Conservation (phyloP, 176 grass and related monocot species). For the Alopecurus myosuroides region DNA sequence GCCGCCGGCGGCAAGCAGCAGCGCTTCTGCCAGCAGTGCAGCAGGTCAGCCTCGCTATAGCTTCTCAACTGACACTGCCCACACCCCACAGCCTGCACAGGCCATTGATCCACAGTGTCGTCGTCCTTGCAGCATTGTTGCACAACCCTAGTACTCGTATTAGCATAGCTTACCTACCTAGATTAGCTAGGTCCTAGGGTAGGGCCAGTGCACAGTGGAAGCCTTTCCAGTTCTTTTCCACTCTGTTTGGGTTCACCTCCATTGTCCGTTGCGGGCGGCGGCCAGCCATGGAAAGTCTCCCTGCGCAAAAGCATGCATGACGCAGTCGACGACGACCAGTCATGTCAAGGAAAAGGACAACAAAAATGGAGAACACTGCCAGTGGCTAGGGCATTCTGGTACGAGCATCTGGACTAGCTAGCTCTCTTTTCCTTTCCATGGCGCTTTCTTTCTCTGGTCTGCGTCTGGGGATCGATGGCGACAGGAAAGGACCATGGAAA, state of each 20-base stretch:
- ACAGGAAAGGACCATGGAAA: no score
- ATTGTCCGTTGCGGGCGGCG: constrained; percentile 31
- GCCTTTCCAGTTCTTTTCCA: background rate
- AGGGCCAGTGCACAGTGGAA: background rate
- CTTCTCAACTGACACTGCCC: no score
- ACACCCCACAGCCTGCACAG: background rate
- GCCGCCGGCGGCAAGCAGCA: constrained; percentile 61
- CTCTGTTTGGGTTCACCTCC: constrained; percentile 8
- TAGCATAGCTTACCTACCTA: background rate
- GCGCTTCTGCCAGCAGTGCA: constrained; percentile 99
- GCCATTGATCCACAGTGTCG: no score
- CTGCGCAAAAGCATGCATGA: background rate
- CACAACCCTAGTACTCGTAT: background rate
- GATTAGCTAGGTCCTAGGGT: background rate
- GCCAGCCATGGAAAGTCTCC: constrained; percentile 22
- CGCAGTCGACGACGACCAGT: background rate
- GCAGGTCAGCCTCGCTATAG: constrained; percentile 37
- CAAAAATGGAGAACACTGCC: background rate
- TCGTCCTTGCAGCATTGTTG: no score
- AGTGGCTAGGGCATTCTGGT: background rate
- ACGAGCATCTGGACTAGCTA: background rate
- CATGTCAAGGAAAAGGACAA: background rate
- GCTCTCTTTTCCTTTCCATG: background rate
- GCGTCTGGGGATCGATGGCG: constrained; percentile 34
- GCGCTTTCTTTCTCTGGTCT: background rate